Evolutionary conservation across 2,329 filamentous ascomycete genomes (phyloP), one percentile per base, ranked within the genome.

Genomic region (Aspergillus ruber): DNA sequence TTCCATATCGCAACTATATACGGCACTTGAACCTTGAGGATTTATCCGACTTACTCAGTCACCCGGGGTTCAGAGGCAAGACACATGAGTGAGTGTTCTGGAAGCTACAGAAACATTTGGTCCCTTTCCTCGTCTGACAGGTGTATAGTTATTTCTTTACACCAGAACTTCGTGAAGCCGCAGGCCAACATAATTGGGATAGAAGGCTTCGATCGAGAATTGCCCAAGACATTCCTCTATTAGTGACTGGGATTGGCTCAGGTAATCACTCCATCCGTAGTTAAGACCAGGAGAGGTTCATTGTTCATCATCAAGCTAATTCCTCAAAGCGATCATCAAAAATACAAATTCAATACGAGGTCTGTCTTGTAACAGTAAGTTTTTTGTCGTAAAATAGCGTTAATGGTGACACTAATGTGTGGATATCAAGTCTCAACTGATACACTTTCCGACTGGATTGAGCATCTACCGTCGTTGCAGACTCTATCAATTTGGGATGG

Each of bases 1-100:
- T 82, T 52, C 84, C 84, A 0, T 90, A 90, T 61, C 85, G 80
- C 57, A 74, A 79, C 33, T 87, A 85, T 64, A 78, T 88, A 47
- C 80, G 77, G 47, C 73, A 75, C 21, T 71, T 89, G 33, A 80
- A 84, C 54, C 74, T 88, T 8, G 73, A 80, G 45, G 80, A 84
- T 58, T 71, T 88, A 1, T 67, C 71, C 9, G 69, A 80, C 36
- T 71, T 86, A 18, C 71, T 88, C 2, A 74, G 78, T 8, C 78
- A 84, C 48, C 71, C 78, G 42, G 75, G 76, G 45, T 83, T 84
- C 45, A 76, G 74, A 43, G 75, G 79, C 50, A 76, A 75, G 36
- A 75, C 86, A 25, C 77, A 75, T 7, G 75, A 74, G 61, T 81
- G 67, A 71, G 76, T 13, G 69, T 70, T 32, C 21, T 18, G 8